Evolutionary conservation across 805 yeast genomes (phyloP).

Genomic region (Schizosaccharomyces pombe): DNA sequence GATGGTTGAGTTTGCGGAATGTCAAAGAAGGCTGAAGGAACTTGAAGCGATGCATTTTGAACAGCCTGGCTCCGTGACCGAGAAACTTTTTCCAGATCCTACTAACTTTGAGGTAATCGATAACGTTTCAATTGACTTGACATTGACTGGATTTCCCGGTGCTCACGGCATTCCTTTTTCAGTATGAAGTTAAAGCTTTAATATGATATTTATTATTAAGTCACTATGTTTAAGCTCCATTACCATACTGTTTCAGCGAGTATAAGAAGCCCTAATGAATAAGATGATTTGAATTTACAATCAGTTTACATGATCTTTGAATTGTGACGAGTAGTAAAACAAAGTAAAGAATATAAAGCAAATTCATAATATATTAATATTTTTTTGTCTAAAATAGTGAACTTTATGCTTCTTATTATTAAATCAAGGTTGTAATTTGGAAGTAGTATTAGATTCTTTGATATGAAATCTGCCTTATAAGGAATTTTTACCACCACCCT

Average conservation of each 20-base stretch:
- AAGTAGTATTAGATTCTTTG: too few species aligned
- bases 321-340: too few species aligned
- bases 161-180: neutral
- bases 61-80: too few species aligned
- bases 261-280: neutral
- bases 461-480: too few species aligned
- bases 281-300: neutral
- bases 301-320: neutral
- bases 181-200: neutral
- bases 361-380: too few species aligned
- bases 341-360: too few species aligned
- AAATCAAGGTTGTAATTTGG: too few species aligned
- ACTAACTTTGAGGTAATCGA: neutral
- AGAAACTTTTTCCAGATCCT: neutral
- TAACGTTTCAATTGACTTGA: constrained; percentile 1
- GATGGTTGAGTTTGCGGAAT: neutral
- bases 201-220: neutral
- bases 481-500: too few species aligned
- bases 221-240: too few species aligned
- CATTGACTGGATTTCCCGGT: neutral
- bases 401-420: too few species aligned
- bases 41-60: neutral
- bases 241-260: too few species aligned
- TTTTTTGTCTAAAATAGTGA: too few species aligned
- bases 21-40: neutral